phyloP scores from a whole-genome alignment of 345 rosid genomes.

The Odontarrhena argentea region DNA sequence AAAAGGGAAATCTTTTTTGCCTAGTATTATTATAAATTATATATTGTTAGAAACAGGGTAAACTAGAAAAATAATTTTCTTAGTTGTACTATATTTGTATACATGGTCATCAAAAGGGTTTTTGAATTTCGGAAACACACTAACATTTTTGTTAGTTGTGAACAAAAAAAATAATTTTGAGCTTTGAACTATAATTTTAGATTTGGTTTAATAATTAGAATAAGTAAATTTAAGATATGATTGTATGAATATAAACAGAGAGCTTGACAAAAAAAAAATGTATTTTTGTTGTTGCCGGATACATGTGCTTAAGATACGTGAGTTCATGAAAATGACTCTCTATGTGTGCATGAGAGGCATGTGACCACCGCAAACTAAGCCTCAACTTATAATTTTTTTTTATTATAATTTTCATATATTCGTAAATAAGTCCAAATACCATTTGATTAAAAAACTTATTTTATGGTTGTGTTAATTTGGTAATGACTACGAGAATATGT shows the following conservation, averaged over 20 bases:
- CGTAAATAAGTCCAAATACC: slow-evolving; percentile 22
- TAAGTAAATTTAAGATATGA: background rate
- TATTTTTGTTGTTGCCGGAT: slow-evolving; percentile 38
- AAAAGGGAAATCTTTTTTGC: too few species aligned
- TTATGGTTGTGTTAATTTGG: slow-evolving; percentile 12
- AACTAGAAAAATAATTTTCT: too few species aligned
- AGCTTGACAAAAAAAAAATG: slow-evolving; percentile 23
- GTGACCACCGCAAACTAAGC: slow-evolving; percentile 45
- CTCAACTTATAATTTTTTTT: background rate
- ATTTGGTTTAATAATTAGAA: background rate
- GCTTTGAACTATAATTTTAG: background rate
- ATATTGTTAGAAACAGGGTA: too few species aligned
- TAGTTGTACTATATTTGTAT: too few species aligned
- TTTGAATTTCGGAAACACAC: too few species aligned
- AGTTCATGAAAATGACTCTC: slow-evolving; percentile 29
- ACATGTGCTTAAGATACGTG: slow-evolving; percentile 37
- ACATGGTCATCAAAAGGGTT: too few species aligned
- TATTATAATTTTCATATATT: background rate
- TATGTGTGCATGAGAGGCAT: slow-evolving; percentile 43
- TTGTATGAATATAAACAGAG: background rate
- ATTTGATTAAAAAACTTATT: slow-evolving; percentile 6
- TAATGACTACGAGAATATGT: slow-evolving; percentile 23
- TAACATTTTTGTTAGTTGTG: too few species aligned
- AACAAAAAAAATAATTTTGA: background rate
- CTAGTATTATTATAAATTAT: too few species aligned